phyloP scores from a whole-genome alignment of 441 rosid species.

The Syzygium malaccense region DNA sequence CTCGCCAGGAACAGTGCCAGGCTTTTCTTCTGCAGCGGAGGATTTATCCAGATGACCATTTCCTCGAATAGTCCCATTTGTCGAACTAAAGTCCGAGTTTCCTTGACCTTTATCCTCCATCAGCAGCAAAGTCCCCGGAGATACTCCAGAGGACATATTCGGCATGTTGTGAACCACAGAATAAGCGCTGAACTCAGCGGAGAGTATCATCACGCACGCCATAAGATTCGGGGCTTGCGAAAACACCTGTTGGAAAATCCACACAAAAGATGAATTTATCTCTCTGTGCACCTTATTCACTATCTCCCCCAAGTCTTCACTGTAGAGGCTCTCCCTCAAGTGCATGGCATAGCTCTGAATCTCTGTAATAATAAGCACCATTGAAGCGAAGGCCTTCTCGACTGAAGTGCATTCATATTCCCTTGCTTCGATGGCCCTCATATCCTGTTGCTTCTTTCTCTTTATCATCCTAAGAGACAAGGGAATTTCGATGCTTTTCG shows the following conservation, averaged over 20 bases:
- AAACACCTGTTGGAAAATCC: constrained; percentile 77
- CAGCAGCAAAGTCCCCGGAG: neutral
- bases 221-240: constrained; percentile 60
- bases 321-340: constrained; percentile 17
- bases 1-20: neutral
- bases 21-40: neutral
- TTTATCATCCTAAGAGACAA: constrained; percentile 50
- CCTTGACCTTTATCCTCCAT: constrained; percentile 6
- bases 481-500: constrained; percentile 54
- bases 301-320: constrained; percentile 37
- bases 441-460: constrained; percentile 41
- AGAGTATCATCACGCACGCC: constrained; percentile 70
- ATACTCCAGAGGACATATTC: constrained; percentile 1
- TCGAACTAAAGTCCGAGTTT: neutral
- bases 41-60: neutral
- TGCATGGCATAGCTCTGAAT: constrained; percentile 49
- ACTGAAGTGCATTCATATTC: constrained; percentile 43
- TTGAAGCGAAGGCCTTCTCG: constrained; percentile 57
- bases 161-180: constrained; percentile 35
- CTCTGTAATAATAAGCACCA: constrained; percentile 68
- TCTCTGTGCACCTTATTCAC: constrained; percentile 40
- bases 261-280: constrained; percentile 46
- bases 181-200: constrained; percentile 59
- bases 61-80: neutral
- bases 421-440: constrained; percentile 37